A percentile compares a stretch with the other conserved stretches of the same genome.
phyloP scores from a whole-genome alignment of 106 monocot species.

The Agapanthus africanus region DNA sequence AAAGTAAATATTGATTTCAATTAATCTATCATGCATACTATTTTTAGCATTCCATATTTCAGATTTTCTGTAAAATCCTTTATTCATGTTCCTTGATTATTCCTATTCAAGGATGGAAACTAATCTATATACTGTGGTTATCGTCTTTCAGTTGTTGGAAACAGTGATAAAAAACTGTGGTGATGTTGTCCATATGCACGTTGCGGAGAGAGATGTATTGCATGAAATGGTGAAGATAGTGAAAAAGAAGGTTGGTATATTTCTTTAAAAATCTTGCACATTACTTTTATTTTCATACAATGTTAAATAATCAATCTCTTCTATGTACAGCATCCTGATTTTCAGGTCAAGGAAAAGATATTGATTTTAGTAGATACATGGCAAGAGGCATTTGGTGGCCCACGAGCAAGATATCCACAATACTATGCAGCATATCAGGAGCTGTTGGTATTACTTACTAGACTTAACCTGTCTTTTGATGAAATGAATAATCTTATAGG shows the following conservation, averaged over 20 bases:
- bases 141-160: conserved; percentile 61
- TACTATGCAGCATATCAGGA: conserved; percentile 75
- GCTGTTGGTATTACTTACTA: conserved; percentile 44
- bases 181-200: conserved; percentile 69
- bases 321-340: conserved; percentile 50
- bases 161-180: conserved; percentile 82
- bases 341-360: conserved; percentile 84
- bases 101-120: not conserved
- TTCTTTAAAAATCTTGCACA: conserved; percentile 5
- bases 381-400: conserved; percentile 93
- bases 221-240: conserved; percentile 84
- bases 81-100: not conserved
- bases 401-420: conserved; percentile 79
- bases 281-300: conserved; percentile 2
- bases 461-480: not conserved
- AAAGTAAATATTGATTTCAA: no score
- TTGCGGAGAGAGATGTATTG: conserved; percentile 63
- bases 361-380: conserved; percentile 69
- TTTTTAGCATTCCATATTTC: no score
- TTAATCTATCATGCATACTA: no score
- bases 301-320: conserved; percentile 1
- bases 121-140: not conserved
- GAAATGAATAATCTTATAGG: no score
- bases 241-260: conserved; percentile 62
- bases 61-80: no score